phyloP scores from a whole-genome alignment of 768 basidiomycete species.

The Rhizopogon sp. region DNA sequence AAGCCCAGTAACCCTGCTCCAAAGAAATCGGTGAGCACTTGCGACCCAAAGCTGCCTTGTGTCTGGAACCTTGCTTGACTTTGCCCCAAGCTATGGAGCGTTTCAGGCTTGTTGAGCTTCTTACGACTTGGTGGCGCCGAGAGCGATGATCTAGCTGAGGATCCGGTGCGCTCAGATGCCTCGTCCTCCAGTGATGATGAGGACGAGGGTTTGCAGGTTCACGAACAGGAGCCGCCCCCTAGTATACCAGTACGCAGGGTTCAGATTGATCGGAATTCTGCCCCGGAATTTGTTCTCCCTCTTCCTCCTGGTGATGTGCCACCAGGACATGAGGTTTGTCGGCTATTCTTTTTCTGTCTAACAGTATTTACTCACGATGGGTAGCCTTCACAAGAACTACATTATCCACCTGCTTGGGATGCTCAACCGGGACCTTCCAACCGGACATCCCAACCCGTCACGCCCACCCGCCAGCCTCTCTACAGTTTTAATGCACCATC shows the following conservation, averaged over 20 bases:
- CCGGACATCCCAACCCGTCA: background rate
- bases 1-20: conserved; percentile 17
- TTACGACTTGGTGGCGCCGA: conserved; percentile 34
- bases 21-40: conserved; percentile 45
- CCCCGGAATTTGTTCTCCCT: conserved; percentile 8
- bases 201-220: conserved; percentile 9
- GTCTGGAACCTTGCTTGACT: conserved; percentile 8
- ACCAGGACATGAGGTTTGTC: background rate
- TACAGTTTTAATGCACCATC: conserved; percentile 11
- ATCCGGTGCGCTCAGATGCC: conserved; percentile 9
- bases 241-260: conserved; percentile 19
- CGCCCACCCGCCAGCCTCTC: conserved; percentile 8
- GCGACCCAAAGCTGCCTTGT: background rate
- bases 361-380: background rate
- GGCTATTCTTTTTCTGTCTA: background rate
- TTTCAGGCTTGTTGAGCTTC: conserved; percentile 44
- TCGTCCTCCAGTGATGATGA: conserved; percentile 19
- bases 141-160: conserved; percentile 18
- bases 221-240: conserved; percentile 18
- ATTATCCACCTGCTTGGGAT: conserved; percentile 6
- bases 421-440: background rate
- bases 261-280: conserved; percentile 11
- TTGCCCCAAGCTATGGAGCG: conserved; percentile 39
- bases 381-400: background rate
- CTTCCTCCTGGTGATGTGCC: conserved; percentile 9